These are phyloP conservation scores for Nakaseomyces glabratus DNA, from an alignment of 1,139 yeast species.

Conservation along the genomic window DNA sequence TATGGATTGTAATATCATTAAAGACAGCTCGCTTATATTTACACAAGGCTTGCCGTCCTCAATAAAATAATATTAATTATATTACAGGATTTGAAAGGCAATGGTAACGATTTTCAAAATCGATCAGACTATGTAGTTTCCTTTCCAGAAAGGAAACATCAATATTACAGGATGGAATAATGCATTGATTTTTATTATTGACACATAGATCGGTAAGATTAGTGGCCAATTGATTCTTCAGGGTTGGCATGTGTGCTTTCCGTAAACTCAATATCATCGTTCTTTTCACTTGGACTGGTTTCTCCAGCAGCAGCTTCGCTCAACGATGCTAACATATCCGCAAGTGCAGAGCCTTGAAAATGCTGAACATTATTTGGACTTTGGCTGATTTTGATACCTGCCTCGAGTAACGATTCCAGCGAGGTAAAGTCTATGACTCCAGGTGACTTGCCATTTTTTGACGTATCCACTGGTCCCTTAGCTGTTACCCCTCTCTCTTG, in stretches of 20 bases:
- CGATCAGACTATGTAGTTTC: too few species aligned
- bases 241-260: constrained; percentile 21
- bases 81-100: too few species aligned
- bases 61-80: too few species aligned
- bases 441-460: not conserved
- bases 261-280: constrained; percentile 27
- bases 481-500: not conserved
- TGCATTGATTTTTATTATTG: constrained; percentile 1
- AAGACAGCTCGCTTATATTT: too few species aligned
- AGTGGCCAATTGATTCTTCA: constrained; percentile 18
- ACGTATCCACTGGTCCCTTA: not conserved
- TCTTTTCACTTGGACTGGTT: constrained; percentile 26
- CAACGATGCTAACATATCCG: constrained; percentile 30
- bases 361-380: constrained; percentile 17
- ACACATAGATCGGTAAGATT: constrained; percentile 2
- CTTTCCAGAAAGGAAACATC: too few species aligned
- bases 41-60: too few species aligned
- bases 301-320: constrained; percentile 33
- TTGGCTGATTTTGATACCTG: constrained; percentile 27
- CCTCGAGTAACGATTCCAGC: constrained; percentile 27
- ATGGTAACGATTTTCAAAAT: too few species aligned
- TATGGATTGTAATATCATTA: too few species aligned
- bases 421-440: constrained; percentile 23
- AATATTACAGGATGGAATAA: too few species aligned
- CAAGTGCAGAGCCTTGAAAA: constrained; percentile 28